Conservation (phyloP, 2,329 filamentous ascomycete species). For the Aspergillus ochraceus region DNA sequence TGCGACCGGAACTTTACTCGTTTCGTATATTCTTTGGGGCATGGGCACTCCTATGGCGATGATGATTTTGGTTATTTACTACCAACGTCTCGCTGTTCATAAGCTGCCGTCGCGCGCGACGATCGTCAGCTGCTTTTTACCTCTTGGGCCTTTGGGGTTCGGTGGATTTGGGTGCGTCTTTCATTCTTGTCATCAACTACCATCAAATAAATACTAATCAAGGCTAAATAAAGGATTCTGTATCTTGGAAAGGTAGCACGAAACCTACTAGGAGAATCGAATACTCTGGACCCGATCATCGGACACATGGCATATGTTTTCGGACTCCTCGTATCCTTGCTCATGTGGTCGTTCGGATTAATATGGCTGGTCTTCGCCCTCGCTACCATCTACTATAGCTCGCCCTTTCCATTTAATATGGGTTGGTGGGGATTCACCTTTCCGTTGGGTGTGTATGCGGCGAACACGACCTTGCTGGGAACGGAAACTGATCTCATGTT, state of each 20-base stretch:
- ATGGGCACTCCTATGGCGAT: slow-evolving; percentile 62
- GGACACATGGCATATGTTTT: slow-evolving; percentile 60
- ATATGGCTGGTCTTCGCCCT: slow-evolving; percentile 58
- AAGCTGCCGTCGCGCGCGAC: slow-evolving; percentile 66
- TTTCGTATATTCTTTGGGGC: slow-evolving; percentile 68
- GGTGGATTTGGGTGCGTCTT: slow-evolving; percentile 56
- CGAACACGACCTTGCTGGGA: slow-evolving; percentile 40
- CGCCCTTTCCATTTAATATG: slow-evolving; percentile 58
- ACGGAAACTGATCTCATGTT: slow-evolving; percentile 52
- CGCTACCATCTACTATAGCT: slow-evolving; percentile 42
- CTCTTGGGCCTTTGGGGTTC: slow-evolving; percentile 66
- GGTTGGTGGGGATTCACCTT: slow-evolving; percentile 63
- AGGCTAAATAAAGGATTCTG: slow-evolving; percentile 46
- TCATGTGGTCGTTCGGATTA: slow-evolving; percentile 59
- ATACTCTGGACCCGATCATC: slow-evolving; percentile 39
- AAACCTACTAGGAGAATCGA: slow-evolving; percentile 41
- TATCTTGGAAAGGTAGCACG: slow-evolving; percentile 48
- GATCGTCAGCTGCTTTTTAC: slow-evolving; percentile 67
- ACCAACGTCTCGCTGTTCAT: slow-evolving; percentile 66
- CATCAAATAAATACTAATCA: slow-evolving; percentile 17
- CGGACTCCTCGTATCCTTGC: slow-evolving; percentile 53
- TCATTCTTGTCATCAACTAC: slow-evolving; percentile 23
- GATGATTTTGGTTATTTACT: slow-evolving; percentile 66
- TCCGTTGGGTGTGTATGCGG: slow-evolving; percentile 52
- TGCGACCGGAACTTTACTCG: slow-evolving; percentile 62